phyloP scores from a whole-genome alignment of 2,329 filamentous ascomycete species.

The Aureobasidium melanogenum region DNA sequence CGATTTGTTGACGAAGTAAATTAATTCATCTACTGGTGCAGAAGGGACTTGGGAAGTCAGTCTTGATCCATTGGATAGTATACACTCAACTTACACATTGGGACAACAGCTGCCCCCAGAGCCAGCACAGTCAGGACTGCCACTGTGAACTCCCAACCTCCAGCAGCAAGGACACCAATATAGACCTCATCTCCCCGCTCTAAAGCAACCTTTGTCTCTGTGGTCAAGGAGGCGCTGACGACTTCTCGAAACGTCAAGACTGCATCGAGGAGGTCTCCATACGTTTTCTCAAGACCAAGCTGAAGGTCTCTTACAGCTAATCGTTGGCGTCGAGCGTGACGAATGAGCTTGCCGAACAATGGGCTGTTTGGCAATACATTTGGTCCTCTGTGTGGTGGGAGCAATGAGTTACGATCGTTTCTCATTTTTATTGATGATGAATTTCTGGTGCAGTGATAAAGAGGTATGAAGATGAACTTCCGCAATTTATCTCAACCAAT shows the following conservation, averaged over 20 bases:
- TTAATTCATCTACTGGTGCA: constrained; percentile 34
- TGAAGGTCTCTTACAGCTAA: constrained; percentile 33
- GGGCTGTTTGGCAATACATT: constrained; percentile 25
- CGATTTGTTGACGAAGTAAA: constrained; percentile 37
- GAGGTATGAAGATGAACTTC: not conserved
- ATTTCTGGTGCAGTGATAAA: not conserved
- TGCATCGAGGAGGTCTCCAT: constrained; percentile 37
- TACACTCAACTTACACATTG: constrained; percentile 24
- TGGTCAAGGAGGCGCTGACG: constrained; percentile 25
- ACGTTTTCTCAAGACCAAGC: constrained; percentile 28
- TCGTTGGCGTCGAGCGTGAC: constrained; percentile 28
- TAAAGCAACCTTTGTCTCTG: constrained; percentile 18
- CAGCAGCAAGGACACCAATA: constrained; percentile 37
- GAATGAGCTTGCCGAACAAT: constrained; percentile 33
- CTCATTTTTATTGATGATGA: constrained; percentile 32
- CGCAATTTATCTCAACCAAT: not conserved
- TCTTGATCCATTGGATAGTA: not conserved
- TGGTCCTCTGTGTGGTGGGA: constrained; percentile 15
- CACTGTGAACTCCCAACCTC: constrained; percentile 41
- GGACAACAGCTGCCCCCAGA: constrained; percentile 39
- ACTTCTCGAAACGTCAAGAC: constrained; percentile 34
- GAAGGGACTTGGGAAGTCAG: constrained; percentile 21
- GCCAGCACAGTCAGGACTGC: constrained; percentile 40
- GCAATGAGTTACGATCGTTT: constrained; percentile 14
- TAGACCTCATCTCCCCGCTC: constrained; percentile 32